Conservation (phyloP, 2,329 filamentous ascomycete species). For the Botrytis pseudocinerea region DNA sequence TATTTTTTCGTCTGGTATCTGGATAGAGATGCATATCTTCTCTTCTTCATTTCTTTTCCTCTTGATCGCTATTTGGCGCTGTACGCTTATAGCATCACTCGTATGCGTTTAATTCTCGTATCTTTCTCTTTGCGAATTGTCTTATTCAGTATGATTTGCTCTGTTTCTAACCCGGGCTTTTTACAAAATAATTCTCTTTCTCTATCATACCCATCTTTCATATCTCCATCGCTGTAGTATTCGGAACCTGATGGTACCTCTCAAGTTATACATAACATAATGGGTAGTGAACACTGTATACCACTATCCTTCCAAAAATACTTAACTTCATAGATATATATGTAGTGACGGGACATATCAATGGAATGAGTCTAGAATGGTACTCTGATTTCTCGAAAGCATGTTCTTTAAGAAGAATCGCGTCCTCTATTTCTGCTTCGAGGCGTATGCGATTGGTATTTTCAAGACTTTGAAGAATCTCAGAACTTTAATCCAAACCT, state of each 20-base stretch:
- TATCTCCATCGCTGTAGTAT: background rate
- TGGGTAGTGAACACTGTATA: background rate
- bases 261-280: background rate
- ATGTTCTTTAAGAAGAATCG: background rate
- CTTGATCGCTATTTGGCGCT: background rate
- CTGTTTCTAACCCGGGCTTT: background rate
- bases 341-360: background rate
- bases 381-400: background rate
- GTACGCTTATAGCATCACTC: background rate
- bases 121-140: background rate
- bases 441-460: background rate
- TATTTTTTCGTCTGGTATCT: background rate
- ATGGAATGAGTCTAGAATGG: background rate
- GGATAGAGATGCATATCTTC: background rate
- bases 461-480: background rate
- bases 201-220: background rate
- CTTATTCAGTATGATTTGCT: background rate
- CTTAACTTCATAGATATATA: background rate
- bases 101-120: background rate
- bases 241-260: background rate
- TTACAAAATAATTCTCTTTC: background rate
- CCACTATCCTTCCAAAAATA: background rate
- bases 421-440: background rate
- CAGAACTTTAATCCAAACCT: no score
- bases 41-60: background rate